Conservation (phyloP, 1,139 yeast species). For the Yamadazyma taylorii region DNA sequence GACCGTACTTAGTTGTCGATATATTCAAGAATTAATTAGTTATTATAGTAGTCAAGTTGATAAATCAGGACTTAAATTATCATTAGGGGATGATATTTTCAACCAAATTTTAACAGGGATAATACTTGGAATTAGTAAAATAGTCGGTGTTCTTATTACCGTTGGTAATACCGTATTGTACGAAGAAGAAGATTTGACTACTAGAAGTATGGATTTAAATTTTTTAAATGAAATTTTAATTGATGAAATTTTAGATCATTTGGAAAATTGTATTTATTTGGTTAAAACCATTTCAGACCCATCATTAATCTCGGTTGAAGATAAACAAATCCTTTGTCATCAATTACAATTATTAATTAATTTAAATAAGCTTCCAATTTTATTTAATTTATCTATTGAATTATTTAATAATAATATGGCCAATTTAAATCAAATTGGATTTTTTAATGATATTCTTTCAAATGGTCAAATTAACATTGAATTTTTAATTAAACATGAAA, state of each 20-base stretch:
- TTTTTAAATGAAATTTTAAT: conserved; percentile 30
- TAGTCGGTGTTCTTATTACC: conserved; percentile 48
- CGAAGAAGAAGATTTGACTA: conserved; percentile 75
- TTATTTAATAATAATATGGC: conserved; percentile 17
- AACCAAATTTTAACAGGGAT: conserved; percentile 50
- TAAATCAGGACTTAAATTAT: conserved; percentile 9
- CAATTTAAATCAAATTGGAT: conserved; percentile 4
- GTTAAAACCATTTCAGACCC: conserved; percentile 12
- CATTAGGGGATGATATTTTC: conserved; percentile 24
- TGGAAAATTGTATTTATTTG: conserved; percentile 24
- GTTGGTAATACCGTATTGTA: conserved; percentile 62
- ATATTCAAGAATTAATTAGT: conserved; percentile 55
- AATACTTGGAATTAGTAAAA: conserved; percentile 51
- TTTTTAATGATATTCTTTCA: conserved; percentile 17
- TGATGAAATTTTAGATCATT: conserved; percentile 22
- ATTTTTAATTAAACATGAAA: conserved; percentile 9
- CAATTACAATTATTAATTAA: conserved; percentile 29
- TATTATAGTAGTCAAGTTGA: conserved; percentile 26
- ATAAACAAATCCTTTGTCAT: conserved; percentile 18
- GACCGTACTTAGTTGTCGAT: conserved; percentile 64
- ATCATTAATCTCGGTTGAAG: conserved; percentile 5
- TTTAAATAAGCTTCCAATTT: conserved; percentile 29
- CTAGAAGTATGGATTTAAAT: conserved; percentile 56
- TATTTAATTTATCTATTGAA: conserved; percentile 23
- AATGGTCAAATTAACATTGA: conserved; percentile 18